Conservation (phyloP, 768 basidiomycete genomes). For the Leucogyrophana mollusca region DNA sequence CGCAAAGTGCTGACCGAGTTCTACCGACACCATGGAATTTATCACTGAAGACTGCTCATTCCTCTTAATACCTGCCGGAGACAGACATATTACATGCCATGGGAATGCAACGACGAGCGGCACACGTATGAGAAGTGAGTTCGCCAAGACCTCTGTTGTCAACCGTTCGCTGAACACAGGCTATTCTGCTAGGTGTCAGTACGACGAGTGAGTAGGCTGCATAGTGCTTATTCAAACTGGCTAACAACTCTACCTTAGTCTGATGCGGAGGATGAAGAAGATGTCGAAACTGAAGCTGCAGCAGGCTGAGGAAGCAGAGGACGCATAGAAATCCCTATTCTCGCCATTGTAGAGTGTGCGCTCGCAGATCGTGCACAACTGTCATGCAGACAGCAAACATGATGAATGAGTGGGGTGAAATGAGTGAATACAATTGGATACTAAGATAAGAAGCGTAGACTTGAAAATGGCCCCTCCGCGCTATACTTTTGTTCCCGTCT, state of each 20-base stretch:
- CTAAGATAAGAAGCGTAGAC: background rate
- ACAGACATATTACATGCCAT: constrained; percentile 77
- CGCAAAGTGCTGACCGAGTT: background rate
- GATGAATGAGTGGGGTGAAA: constrained; percentile 9
- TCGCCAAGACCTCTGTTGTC: background rate
- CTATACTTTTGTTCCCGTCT: constrained; percentile 31
- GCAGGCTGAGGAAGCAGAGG: constrained; percentile 38
- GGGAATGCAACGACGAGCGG: constrained; percentile 90
- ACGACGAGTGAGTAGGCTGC: constrained; percentile 74
- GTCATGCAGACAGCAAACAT: background rate
- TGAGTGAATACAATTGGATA: constrained; percentile 2
- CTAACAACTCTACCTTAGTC: constrained; percentile 42
- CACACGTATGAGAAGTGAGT: constrained; percentile 84
- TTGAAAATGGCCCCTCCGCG: background rate
- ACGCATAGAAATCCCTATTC: constrained; percentile 15
- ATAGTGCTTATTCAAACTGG: constrained; percentile 2
- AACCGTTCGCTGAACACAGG: background rate
- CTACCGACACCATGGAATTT: constrained; percentile 9
- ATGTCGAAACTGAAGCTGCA: constrained; percentile 68
- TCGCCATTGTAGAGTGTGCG: constrained; percentile 1
- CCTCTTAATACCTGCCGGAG: constrained; percentile 87
- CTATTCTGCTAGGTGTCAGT: constrained; percentile 70
- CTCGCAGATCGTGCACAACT: too few species aligned
- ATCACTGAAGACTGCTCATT: constrained; percentile 63
- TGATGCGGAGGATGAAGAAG: constrained; percentile 85